Percentiles rank a stretch among this genome's conserved stretches.
These are phyloP conservation scores for Nemania sp. DNA, from an alignment of 2,329 filamentous ascomycete species.

Conservation along the genomic window DNA sequence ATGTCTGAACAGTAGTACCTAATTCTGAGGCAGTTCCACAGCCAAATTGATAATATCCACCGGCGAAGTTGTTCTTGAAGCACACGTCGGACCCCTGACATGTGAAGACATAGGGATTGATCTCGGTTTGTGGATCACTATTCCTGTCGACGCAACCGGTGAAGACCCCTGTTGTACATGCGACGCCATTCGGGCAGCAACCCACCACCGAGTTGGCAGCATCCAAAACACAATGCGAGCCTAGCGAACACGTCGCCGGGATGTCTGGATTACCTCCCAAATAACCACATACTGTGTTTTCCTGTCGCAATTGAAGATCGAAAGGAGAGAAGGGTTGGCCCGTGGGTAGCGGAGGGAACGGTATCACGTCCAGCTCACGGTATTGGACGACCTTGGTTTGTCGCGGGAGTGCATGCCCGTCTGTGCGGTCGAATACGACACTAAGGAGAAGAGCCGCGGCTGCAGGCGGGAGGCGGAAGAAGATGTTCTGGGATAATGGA, in stretches of 20 bases:
- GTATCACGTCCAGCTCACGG: conserved; percentile 55
- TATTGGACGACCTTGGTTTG: conserved; percentile 55
- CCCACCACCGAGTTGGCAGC: conserved; percentile 62
- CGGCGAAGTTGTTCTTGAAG: conserved; percentile 67
- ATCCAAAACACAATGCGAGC: conserved; percentile 70
- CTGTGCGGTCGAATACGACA: conserved; percentile 50
- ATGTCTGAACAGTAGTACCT: conserved; percentile 62
- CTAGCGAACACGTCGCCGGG: conserved; percentile 68
- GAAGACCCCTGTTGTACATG: conserved; percentile 67
- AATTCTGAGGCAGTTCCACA: conserved; percentile 64
- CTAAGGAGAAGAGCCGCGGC: conserved; percentile 53
- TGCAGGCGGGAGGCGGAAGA: conserved; percentile 54
- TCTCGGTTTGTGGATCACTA: conserved; percentile 61
- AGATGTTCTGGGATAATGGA: conserved; percentile 49
- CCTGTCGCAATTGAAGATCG: conserved; percentile 56
- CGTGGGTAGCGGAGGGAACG: conserved; percentile 58
- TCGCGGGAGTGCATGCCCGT: conserved; percentile 56
- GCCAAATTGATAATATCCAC: conserved; percentile 68
- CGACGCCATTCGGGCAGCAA: conserved; percentile 65
- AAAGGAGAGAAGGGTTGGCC: conserved; percentile 54
- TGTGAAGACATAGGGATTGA: conserved; percentile 69
- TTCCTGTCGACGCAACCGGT: conserved; percentile 68
- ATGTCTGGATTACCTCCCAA: conserved; percentile 64
- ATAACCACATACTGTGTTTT: conserved; percentile 69
- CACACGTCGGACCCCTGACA: conserved; percentile 65